These are phyloP conservation scores for Yamadazyma olivae DNA, from an alignment of 805 yeast genomes.

Conservation along the genomic window DNA sequence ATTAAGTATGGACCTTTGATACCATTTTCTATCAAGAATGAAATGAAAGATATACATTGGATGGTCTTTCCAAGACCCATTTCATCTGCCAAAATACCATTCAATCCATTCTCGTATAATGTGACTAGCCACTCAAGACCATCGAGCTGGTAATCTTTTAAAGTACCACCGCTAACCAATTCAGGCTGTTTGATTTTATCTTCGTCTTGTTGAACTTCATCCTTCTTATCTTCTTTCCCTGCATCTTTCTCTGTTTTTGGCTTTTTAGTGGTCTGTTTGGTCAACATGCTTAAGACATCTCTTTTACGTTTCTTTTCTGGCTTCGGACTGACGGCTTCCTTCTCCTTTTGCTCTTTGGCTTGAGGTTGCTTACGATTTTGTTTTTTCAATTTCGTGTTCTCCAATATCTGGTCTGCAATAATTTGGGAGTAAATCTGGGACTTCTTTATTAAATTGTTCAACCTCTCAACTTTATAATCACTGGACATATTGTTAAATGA, in stretches of 20 bases:
- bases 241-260: slow-evolving; percentile 1
- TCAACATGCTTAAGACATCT: slow-evolving; percentile 17
- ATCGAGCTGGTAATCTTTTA: slow-evolving; percentile 83
- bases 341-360: neutral
- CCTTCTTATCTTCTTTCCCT: slow-evolving; percentile 1
- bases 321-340: neutral
- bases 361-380: slow-evolving; percentile 9
- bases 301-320: slow-evolving; percentile 8
- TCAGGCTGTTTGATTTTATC: slow-evolving; percentile 24
- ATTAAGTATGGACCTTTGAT: slow-evolving; percentile 75
- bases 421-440: slow-evolving; percentile 86
- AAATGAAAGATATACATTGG: slow-evolving; percentile 77
- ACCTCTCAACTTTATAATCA: slow-evolving; percentile 60
- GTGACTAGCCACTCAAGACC: slow-evolving; percentile 92
- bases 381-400: slow-evolving; percentile 23
- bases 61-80: slow-evolving; percentile 97
- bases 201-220: slow-evolving; percentile 5
- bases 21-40: slow-evolving; percentile 75
- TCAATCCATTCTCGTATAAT: slow-evolving; percentile 86
- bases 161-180: slow-evolving; percentile 42
- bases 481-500: slow-evolving; percentile 44
- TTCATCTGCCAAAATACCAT: slow-evolving; percentile 95
- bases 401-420: slow-evolving; percentile 73
- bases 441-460: slow-evolving; percentile 76
- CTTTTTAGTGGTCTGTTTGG: slow-evolving; percentile 11